These are phyloP conservation scores for Rhodotorula sp. DNA, from an alignment of 1,284 basidiomycete genomes.

Conservation along the genomic window DNA sequence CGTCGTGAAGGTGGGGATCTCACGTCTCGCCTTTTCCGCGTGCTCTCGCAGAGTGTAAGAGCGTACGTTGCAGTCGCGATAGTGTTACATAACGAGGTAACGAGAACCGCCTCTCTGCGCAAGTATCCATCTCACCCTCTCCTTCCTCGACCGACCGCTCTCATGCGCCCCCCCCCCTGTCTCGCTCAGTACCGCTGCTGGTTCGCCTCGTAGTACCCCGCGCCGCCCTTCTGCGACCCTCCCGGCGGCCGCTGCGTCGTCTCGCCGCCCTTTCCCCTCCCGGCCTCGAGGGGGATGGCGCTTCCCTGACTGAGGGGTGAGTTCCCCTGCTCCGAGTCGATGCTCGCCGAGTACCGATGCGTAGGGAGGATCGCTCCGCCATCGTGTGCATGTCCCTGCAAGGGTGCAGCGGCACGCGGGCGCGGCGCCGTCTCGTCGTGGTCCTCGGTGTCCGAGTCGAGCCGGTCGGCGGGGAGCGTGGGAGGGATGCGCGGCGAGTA, in stretches of 20 bases:
- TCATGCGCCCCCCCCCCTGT: background rate
- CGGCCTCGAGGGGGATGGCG: too few relatives aligned
- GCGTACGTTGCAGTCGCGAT: background rate
- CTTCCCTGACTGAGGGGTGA: background rate
- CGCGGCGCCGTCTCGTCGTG: background rate
- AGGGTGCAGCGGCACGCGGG: background rate
- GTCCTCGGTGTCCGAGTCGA: constrained; percentile 1
- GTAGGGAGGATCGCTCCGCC: background rate
- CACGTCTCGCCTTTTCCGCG: background rate
- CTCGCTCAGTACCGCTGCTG: background rate
- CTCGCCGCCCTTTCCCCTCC: background rate
- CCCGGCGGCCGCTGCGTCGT: background rate
- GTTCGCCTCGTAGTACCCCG: background rate
- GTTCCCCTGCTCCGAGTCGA: background rate
- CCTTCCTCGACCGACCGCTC: background rate
- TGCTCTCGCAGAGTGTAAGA: background rate
- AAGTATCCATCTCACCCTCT: background rate
- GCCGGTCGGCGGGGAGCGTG: background rate
- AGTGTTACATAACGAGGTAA: background rate
- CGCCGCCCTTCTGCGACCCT: background rate
- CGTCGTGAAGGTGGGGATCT: background rate
- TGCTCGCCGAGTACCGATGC: background rate
- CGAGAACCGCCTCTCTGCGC: background rate
- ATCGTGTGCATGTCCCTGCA: background rate
- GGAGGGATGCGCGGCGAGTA: constrained; percentile 63